Conservation (phyloP, 2,329 filamentous ascomycete species). For the Coleophoma cylindrospora region DNA sequence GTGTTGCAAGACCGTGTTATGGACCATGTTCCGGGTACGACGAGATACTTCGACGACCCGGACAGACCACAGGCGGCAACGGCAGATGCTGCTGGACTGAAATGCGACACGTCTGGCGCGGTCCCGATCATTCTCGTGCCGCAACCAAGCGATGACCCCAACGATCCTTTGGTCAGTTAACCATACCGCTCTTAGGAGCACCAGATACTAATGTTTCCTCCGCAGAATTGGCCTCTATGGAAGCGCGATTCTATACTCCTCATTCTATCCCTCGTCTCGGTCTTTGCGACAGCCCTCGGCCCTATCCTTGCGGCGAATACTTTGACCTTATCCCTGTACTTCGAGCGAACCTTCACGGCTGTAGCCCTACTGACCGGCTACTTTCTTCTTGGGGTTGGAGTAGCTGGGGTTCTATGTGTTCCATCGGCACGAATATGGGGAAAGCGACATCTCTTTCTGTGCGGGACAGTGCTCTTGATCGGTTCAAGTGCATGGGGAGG, state of each 20-base stretch:
- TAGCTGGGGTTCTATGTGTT: constrained; percentile 80
- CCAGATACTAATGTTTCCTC: constrained; percentile 11
- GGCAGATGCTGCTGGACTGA: constrained; percentile 46
- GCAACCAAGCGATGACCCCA: constrained; percentile 85
- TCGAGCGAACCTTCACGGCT: constrained; percentile 62
- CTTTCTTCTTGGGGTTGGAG: constrained; percentile 76
- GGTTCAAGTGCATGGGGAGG: constrained; percentile 72
- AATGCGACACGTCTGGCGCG: constrained; percentile 65
- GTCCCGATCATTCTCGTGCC: constrained; percentile 77
- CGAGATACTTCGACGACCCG: constrained; percentile 59
- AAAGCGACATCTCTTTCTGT: constrained; percentile 80
- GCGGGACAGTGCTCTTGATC: constrained; percentile 71
- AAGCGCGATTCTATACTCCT: constrained; percentile 75
- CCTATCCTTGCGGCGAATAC: constrained; percentile 88
- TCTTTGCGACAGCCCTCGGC: constrained; percentile 79
- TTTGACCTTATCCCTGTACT: constrained; percentile 66
- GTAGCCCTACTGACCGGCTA: constrained; percentile 83
- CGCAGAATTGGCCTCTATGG: constrained; percentile 80
- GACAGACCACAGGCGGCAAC: constrained; percentile 38
- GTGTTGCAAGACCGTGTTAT: constrained; percentile 64
- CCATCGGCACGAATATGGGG: constrained; percentile 87
- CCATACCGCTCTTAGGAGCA: neutral
- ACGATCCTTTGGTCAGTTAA: constrained; percentile 68
- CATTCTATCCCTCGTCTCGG: constrained; percentile 72
- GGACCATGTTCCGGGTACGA: constrained; percentile 69